Evolutionary conservation across 306 rosid genomes (phyloP), one percentile per base, ranked within the genome.

Genomic region (Pyrus bretschneideri): DNA sequence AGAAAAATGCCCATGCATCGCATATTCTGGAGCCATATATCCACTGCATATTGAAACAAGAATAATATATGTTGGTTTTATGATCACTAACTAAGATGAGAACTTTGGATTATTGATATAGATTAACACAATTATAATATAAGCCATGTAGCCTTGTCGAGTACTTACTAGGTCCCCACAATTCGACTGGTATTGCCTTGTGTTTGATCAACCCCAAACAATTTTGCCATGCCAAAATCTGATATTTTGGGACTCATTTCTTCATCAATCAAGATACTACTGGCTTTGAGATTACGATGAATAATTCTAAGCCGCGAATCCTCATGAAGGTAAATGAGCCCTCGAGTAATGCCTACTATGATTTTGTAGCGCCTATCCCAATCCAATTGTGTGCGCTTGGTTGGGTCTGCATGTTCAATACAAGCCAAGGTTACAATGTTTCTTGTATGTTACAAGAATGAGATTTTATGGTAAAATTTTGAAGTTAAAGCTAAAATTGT

Each of bases 141-240:
- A 27, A 27, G 67, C 35, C 17, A 3, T 15, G 4, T 62, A 15
- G 22, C 38, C n/a, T 30, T 1, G 19, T 27, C 40, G 5, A 62
- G 69, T 19, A 73, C 71, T 82, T 60, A 82, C 85, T 27, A 74
- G 22, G 85, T 81, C 12, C 78, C 75, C 12, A 73, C 79, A 60
- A 77, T 73, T 72, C 52, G 22, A 8, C 14, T 13, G 23, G 81
- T 67, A 13, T 49, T 52, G 40, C 61, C 77, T 51, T 46, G 73
- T 21, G 78, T 72, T 78, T 61, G 70, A 73, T 69, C 71, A 3
- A 25, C 2, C 21, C 6, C 52, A 52, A 73, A 78, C 23, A 74
- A n/a, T 12, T 17, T 82, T 11, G 70, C 80, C 67, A 60, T 73
- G 29, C 70, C 77, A 55, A 78, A 73, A 67, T 82, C 82, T 18